Evolutionary conservation across 2,329 filamentous ascomycete species (phyloP).

Genomic region (Neopestalotiopsis sp.): DNA sequence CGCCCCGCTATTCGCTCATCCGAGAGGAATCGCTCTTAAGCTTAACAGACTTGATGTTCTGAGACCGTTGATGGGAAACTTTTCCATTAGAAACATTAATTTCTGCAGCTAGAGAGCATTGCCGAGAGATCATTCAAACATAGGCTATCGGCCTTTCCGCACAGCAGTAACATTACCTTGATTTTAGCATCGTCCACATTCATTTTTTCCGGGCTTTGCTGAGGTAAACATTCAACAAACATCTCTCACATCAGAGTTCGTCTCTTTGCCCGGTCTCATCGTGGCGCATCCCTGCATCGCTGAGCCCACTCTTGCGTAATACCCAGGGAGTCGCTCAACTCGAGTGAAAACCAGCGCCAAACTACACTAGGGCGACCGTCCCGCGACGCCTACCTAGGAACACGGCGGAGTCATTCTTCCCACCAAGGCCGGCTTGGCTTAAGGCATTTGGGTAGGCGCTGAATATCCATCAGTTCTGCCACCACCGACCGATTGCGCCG

Average conservation of each 20-base stretch:
- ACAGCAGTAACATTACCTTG: background rate
- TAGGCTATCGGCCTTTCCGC: background rate
- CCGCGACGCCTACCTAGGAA: conserved; percentile 5
- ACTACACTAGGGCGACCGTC: background rate
- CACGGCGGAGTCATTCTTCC: conserved; percentile 5
- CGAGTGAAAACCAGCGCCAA: background rate
- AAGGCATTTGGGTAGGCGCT: background rate
- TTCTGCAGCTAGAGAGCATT: background rate
- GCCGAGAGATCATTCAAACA: background rate
- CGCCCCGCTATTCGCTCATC: conserved; percentile 15
- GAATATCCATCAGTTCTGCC: background rate
- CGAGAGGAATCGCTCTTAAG: conserved; percentile 1
- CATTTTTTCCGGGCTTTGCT: background rate
- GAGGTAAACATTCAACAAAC: background rate
- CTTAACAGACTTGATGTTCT: background rate
- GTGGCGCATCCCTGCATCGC: conserved; percentile 10
- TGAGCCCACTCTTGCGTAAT: conserved; percentile 16
- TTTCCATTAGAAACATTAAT: background rate
- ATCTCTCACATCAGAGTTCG: background rate
- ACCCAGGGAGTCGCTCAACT: background rate
- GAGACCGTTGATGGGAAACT: background rate
- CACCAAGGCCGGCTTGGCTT: background rate
- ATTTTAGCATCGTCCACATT: background rate
- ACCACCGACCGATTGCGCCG: conserved; percentile 1
- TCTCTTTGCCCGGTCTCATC: background rate